phyloP scores from a whole-genome alignment of 768 basidiomycete species.

The Cyathus striatus region DNA sequence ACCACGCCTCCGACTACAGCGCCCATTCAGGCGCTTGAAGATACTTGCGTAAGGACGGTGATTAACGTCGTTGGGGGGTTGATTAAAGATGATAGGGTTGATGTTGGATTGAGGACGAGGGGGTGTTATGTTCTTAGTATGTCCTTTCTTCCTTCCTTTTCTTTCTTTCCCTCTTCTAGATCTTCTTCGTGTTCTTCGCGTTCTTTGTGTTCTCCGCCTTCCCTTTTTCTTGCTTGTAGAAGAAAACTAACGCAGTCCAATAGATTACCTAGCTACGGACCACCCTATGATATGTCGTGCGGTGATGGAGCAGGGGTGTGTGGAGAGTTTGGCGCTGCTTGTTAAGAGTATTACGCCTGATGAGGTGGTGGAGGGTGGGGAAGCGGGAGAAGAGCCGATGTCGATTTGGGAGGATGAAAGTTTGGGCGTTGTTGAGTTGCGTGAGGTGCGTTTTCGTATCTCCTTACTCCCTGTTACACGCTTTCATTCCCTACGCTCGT shows the following conservation, averaged over 20 bases:
- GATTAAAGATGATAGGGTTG: no score
- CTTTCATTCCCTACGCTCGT: no score
- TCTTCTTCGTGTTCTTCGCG: no score
- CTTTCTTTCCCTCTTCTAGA: no score
- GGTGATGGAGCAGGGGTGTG: slow-evolving; percentile 66
- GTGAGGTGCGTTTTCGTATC: slow-evolving; percentile 45
- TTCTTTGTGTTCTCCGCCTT: no score
- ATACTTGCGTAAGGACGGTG: slow-evolving; percentile 49
- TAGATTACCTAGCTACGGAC: slow-evolving; percentile 68
- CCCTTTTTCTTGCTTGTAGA: neutral
- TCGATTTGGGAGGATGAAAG: no score
- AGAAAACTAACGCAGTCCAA: neutral
- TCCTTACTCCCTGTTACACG: neutral
- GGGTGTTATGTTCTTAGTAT: slow-evolving; percentile 81
- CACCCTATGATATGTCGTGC: slow-evolving; percentile 59
- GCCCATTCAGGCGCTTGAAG: slow-evolving; percentile 38
- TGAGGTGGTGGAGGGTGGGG: slow-evolving; percentile 41
- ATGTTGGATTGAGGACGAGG: slow-evolving; percentile 54
- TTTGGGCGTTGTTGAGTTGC: slow-evolving; percentile 45
- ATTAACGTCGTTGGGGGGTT: slow-evolving; percentile 67
- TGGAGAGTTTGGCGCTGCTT: slow-evolving; percentile 48
- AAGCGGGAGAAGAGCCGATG: slow-evolving; percentile 71
- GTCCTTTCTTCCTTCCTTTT: slow-evolving; percentile 16
- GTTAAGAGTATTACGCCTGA: slow-evolving; percentile 50
- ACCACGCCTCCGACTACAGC: slow-evolving; percentile 15